Percentiles rank a stretch among this genome's conserved stretches.
phyloP scores from a whole-genome alignment of 257 asterid genomes.

The Ligustrum vulgare region DNA sequence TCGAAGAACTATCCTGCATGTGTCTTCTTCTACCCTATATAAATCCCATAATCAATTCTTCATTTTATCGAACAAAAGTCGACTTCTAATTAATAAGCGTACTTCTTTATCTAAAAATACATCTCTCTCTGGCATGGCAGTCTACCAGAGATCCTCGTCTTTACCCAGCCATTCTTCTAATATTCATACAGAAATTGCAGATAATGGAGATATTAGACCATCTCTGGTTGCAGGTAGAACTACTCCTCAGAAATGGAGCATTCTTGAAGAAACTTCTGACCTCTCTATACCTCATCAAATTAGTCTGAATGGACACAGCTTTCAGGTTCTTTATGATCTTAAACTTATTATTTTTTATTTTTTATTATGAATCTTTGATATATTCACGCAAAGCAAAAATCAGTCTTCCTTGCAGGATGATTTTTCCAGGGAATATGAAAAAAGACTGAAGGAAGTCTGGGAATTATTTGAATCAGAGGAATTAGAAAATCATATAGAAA shows the following conservation, averaged over 20 bases:
- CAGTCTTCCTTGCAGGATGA: slow-evolving; percentile 9
- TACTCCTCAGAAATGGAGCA: neutral
- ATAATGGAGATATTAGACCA: neutral
- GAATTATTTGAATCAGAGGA: neutral
- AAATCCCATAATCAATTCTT: neutral
- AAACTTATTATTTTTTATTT: neutral
- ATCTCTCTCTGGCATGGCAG: neutral
- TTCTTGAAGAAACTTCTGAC: neutral
- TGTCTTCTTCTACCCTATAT: neutral
- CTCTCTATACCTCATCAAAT: neutral
- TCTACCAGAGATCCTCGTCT: neutral
- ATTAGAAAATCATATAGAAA: slow-evolving; percentile 10
- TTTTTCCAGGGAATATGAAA: neutral
- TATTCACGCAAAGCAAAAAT: neutral
- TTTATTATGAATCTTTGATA: neutral
- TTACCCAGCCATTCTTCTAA: neutral
- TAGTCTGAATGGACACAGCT: neutral
- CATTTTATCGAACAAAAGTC: neutral
- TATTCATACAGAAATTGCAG: neutral
- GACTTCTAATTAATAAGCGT: neutral
- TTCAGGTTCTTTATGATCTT: neutral
- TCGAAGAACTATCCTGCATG: neutral
- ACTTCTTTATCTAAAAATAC: neutral
- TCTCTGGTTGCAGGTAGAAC: neutral
- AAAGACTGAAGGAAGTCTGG: slow-evolving; percentile 15